Percentiles rank a stretch among this genome's conserved stretches.
Evolutionary conservation across 345 rosid genomes (phyloP).

Genomic region (Moringa oleifera): DNA sequence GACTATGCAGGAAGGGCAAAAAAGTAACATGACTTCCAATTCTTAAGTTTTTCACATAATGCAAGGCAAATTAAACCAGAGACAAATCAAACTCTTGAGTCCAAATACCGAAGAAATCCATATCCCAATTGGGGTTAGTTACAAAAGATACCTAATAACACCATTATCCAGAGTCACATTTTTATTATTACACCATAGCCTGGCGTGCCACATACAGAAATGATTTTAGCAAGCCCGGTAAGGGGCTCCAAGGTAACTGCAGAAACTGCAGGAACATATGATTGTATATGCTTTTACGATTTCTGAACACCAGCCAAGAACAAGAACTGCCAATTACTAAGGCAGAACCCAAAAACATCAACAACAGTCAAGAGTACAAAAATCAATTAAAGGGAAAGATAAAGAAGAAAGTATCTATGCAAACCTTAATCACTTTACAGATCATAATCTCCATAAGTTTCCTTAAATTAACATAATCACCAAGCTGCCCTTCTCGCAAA

Average conservation of each 20-base stretch:
- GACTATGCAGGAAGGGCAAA: not conserved
- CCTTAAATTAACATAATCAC: constrained; percentile 79
- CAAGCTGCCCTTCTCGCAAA: constrained; percentile 89
- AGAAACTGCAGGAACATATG: constrained; percentile 1
- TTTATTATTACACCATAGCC: no score
- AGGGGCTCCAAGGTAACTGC: not conserved
- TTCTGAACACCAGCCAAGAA: not conserved
- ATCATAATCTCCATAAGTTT: constrained; percentile 85
- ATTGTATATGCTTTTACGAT: not conserved
- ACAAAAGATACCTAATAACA: not conserved
- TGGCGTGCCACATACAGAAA: no score
- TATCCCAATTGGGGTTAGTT: not conserved
- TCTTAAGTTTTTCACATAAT: no score
- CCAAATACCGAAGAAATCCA: not conserved
- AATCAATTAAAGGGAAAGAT: no score
- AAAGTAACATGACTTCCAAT: not conserved
- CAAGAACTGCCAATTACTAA: not conserved
- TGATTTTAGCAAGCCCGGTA: no score
- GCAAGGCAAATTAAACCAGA: not conserved
- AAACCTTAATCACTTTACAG: constrained; percentile 90
- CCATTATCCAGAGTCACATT: not conserved
- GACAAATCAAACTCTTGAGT: not conserved
- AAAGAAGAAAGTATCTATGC: constrained; percentile 3
- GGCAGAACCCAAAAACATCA: not conserved
- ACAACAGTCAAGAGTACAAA: not conserved